Evolutionary conservation across 2,329 filamentous ascomycete species (phyloP).

Genomic region (Penicillium sp.): DNA sequence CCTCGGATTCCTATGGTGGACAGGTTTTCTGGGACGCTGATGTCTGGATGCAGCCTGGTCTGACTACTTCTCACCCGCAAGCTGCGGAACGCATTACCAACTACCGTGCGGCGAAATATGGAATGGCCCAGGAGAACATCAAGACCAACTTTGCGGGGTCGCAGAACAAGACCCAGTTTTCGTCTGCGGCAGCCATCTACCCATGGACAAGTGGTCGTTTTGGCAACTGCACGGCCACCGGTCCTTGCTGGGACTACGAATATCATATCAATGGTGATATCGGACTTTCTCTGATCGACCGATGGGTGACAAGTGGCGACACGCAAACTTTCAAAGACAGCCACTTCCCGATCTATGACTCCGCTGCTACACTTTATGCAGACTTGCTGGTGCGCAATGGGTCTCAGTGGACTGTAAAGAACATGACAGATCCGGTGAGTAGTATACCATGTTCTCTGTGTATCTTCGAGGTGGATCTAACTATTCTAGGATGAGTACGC

Average conservation of each 20-base stretch:
- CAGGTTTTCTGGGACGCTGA: slow-evolving; percentile 66
- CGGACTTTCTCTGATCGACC: slow-evolving; percentile 60
- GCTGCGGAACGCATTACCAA: slow-evolving; percentile 63
- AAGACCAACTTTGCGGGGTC: slow-evolving; percentile 56
- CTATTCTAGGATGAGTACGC: slow-evolving; percentile 61
- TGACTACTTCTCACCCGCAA: slow-evolving; percentile 63
- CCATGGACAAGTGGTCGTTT: slow-evolving; percentile 67
- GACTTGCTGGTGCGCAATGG: slow-evolving; percentile 61
- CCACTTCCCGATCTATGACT: slow-evolving; percentile 63
- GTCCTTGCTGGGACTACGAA: slow-evolving; percentile 68
- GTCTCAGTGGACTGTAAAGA: slow-evolving; percentile 53
- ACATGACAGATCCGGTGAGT: slow-evolving; percentile 69
- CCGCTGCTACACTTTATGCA: slow-evolving; percentile 60
- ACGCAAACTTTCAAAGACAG: slow-evolving; percentile 53
- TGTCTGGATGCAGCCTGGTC: slow-evolving; percentile 66
- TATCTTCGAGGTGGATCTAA: neutral
- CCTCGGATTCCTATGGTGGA: slow-evolving; percentile 66
- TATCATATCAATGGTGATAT: slow-evolving; percentile 72
- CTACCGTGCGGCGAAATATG: slow-evolving; percentile 59
- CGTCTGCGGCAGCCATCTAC: slow-evolving; percentile 59
- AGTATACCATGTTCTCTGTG: neutral
- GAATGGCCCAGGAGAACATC: slow-evolving; percentile 61
- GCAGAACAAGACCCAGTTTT: slow-evolving; percentile 59
- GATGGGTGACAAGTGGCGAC: slow-evolving; percentile 61
- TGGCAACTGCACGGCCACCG: slow-evolving; percentile 66